Percentiles rank a stretch among this genome's conserved stretches.
These are phyloP conservation scores for Aureoboletus auriporus DNA, from an alignment of 768 basidiomycete genomes.

Conservation along the genomic window DNA sequence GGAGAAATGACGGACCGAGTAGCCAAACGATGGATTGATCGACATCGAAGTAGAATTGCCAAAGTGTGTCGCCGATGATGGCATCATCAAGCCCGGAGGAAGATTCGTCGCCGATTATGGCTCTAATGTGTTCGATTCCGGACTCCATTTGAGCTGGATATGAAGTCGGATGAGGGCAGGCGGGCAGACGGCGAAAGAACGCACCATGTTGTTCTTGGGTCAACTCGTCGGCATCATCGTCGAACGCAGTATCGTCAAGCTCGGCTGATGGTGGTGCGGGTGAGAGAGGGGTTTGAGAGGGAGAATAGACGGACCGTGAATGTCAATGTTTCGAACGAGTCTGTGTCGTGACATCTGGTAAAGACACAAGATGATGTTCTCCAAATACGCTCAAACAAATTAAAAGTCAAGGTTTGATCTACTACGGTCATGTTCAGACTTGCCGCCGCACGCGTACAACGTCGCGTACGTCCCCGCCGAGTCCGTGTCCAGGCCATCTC, in stretches of 20 bases:
- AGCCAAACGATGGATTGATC: constrained; percentile 74
- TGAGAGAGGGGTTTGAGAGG: not conserved
- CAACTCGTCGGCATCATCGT: constrained; percentile 76
- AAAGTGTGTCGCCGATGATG: constrained; percentile 74
- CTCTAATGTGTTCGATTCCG: constrained; percentile 64
- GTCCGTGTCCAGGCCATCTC: not conserved
- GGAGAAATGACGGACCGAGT: constrained; percentile 49
- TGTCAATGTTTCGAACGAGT: constrained; percentile 79
- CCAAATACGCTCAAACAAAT: constrained; percentile 21
- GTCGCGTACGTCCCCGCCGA: constrained; percentile 43
- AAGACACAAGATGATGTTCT: constrained; percentile 1
- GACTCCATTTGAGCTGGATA: constrained; percentile 60
- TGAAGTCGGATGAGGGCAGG: constrained; percentile 1
- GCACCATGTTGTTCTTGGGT: constrained; percentile 80
- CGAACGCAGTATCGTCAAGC: constrained; percentile 76
- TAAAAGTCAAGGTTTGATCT: not conserved
- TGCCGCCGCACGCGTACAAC: constrained; percentile 26
- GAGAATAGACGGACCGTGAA: constrained; percentile 47
- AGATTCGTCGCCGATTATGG: constrained; percentile 62
- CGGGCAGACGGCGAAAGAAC: constrained; percentile 9
- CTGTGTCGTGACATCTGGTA: constrained; percentile 81
- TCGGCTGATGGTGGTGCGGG: constrained; percentile 54
- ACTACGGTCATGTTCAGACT: constrained; percentile 48
- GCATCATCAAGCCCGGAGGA: constrained; percentile 67
- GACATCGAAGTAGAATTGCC: constrained; percentile 86